These are phyloP conservation scores for Alternaria gansuensis DNA, from an alignment of 2,329 filamentous ascomycete species.

Conservation along the genomic window DNA sequence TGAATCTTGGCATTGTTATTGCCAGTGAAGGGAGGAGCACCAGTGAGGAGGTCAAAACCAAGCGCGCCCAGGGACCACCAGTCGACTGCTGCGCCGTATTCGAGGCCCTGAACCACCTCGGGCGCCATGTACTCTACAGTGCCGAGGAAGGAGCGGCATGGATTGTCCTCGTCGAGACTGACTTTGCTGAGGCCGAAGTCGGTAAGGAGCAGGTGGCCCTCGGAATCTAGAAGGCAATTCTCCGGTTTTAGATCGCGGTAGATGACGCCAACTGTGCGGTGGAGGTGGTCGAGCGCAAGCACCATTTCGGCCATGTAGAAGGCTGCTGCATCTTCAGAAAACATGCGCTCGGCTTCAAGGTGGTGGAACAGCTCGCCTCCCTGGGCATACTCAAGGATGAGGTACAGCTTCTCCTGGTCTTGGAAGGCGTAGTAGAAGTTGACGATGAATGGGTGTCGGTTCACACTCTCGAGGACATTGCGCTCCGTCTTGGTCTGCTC, in stretches of 20 bases:
- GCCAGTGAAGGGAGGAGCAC: conserved; percentile 87
- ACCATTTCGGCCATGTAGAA: conserved; percentile 99
- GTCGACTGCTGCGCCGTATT: conserved; percentile 94
- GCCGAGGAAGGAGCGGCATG: conserved; percentile 89
- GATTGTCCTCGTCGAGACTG: conserved; percentile 73
- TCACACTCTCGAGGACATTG: conserved; percentile 92
- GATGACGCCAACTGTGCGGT: conserved; percentile 89
- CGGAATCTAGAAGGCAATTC: conserved; percentile 90
- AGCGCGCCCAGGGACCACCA: conserved; percentile 98
- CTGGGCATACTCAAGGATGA: conserved; percentile 97
- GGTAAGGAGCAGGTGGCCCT: conserved; percentile 91
- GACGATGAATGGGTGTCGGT: conserved; percentile 95
- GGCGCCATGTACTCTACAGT: conserved; percentile 99
- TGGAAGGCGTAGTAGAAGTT: conserved; percentile 99
- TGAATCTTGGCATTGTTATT: conserved; percentile 94
- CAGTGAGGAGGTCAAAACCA: conserved; percentile 91
- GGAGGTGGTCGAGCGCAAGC: conserved; percentile 90
- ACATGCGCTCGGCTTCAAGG: conserved; percentile 92
- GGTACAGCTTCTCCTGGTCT: conserved; percentile 94
- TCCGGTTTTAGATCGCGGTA: conserved; percentile 98
- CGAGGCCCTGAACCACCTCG: conserved; percentile 85
- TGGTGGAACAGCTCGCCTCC: conserved; percentile 98
- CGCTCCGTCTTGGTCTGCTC: conserved; percentile 98
- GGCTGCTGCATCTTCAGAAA: conserved; percentile 83
- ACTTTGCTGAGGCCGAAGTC: conserved; percentile 98